Evolutionary conservation across 1,284 basidiomycete genomes (phyloP), one percentile per base, ranked within the genome.

Genomic region (Taiwanofungus camphoratus): DNA sequence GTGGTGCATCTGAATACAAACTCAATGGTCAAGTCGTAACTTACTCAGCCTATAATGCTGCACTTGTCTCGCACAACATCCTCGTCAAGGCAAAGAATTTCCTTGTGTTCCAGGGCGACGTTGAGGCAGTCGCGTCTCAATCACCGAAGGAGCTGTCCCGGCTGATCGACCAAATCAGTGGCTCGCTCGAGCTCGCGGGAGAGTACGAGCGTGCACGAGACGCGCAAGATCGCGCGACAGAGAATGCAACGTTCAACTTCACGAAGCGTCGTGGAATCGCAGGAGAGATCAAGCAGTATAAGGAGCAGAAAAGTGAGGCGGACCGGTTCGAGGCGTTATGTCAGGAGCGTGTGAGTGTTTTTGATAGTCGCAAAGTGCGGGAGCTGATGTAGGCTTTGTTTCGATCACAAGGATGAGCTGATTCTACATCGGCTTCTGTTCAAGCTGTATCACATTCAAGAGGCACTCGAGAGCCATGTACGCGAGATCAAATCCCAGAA

Each of bases 71-170:
- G 19, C 92, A 95, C 65, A 97, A 98, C 60, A 92, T 99, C 57
- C 87, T 99, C 44, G 94, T 99, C 60, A 97, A 97, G 67, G 96
- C 96, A 16, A 97, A 97, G 70, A 99, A 99, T 71, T 99, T 99
- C 60, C 83, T 99, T 42, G 96, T 99, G n/a, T 99, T 99, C 68
- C 93, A 97, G 64, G 96, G 96, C 43, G 96, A 99, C 61, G 96
- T 99, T 29, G 96, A 99, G 67, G 91, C 92, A 2, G 91, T 99
- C 36, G 96, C 96, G 0, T 92, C 91, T 6, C 96, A 99, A 59
- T 93, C 91, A 1, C 80, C 94, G 7, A 86, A 85, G 52, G 92
- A 96, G 52, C 79, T 99, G 18, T 81, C 93, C 1, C 77, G 80
- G 27, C 80, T 99, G 34, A 88, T 99, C 39, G 96, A 99, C 55